phyloP scores from a whole-genome alignment of 495 filamentous ascomycete genomes.

The Parmelia sp. region DNA sequence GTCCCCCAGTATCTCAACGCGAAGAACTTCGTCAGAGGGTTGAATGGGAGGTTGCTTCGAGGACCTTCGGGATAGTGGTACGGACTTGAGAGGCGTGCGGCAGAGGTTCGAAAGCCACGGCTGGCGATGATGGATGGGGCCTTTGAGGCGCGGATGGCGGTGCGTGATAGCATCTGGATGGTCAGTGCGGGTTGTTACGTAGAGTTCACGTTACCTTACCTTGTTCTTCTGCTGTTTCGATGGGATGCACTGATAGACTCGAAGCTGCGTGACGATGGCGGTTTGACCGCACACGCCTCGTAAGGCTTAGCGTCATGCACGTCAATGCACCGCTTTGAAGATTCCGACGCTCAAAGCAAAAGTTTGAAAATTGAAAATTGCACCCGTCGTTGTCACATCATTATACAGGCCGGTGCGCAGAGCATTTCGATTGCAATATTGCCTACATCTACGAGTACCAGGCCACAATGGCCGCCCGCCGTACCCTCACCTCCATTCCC shows the following conservation, averaged over 20 bases:
- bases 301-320: constrained; percentile 20
- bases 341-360: background rate
- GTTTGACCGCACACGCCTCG: background rate
- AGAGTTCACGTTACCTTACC: background rate
- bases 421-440: background rate
- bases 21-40: constrained; percentile 83
- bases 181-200: constrained; percentile 9
- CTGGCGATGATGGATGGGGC: constrained; percentile 64
- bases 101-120: constrained; percentile 90
- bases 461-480: constrained; percentile 25
- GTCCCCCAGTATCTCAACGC: constrained; percentile 74
- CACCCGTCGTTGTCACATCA: background rate
- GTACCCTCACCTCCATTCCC: constrained; percentile 16
- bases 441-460: background rate
- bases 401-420: background rate
- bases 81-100: constrained; percentile 75
- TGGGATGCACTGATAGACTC: background rate
- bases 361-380: background rate
- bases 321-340: constrained; percentile 1
- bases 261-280: background rate
- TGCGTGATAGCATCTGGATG: constrained; percentile 75
- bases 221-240: background rate
- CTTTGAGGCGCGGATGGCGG: constrained; percentile 63
- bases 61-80: constrained; percentile 99
- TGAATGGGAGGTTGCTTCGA: constrained; percentile 90